These are phyloP conservation scores for Geoglossum cookeanum DNA, from an alignment of 2,329 filamentous ascomycete genomes.

Conservation along the genomic window DNA sequence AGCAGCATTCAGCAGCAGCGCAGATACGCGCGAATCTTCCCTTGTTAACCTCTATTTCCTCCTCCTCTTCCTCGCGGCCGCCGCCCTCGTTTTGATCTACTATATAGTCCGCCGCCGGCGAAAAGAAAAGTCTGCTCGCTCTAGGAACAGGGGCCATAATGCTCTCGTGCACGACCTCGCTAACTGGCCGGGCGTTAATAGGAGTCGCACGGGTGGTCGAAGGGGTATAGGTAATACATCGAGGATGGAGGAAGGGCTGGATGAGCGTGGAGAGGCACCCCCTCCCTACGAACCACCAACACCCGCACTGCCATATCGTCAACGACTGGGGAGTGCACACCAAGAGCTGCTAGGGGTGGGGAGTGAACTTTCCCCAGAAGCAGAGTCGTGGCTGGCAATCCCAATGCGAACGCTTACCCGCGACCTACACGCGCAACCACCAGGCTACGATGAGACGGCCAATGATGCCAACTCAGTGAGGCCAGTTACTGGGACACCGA, in stretches of 20 bases:
- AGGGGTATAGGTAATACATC: not conserved
- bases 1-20: no score
- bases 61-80: not conserved
- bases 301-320: not conserved
- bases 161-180: slow-evolving; percentile 3
- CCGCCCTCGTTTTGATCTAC: not conserved
- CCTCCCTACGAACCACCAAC: slow-evolving; percentile 3
- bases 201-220: not conserved
- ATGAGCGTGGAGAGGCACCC: slow-evolving; percentile 4
- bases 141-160: not conserved
- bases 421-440: no score
- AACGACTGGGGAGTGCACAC: not conserved
- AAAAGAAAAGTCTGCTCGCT: slow-evolving; percentile 1
- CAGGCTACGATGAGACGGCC: no score
- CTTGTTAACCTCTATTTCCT: slow-evolving; percentile 5
- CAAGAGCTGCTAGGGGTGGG: no score
- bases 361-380: not conserved
- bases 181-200: not conserved
- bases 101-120: not conserved
- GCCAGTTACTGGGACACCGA: no score
- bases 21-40: not conserved
- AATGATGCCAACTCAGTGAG: no score
- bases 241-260: slow-evolving; percentile 2
- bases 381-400: not conserved
- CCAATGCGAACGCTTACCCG: not conserved